Evolutionary conservation across 2,329 filamentous ascomycete species (phyloP).

Genomic region (Myriosclerotinia curreyana): DNA sequence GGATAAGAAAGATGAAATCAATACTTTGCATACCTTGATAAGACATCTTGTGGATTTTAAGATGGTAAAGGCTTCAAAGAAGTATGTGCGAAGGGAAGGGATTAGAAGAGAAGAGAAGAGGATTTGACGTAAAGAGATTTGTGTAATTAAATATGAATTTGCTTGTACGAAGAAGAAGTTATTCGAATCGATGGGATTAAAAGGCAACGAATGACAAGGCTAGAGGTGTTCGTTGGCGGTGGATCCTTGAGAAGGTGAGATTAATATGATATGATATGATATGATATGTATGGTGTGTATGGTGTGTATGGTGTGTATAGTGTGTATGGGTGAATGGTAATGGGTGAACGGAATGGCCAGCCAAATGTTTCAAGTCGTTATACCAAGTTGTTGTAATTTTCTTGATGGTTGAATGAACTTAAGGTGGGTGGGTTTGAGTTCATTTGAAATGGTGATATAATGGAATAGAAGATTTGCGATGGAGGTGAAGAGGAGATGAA

Average conservation of each 20-base stretch:
- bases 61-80: neutral
- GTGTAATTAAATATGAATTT: neutral
- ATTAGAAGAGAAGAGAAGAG: neutral
- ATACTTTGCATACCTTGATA: conserved; percentile 20
- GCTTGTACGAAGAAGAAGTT: neutral
- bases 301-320: too few species aligned
- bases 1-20: neutral
- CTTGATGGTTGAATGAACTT: too few species aligned
- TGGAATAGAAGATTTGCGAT: too few species aligned
- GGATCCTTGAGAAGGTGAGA: neutral
- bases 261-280: neutral
- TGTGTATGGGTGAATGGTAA: too few species aligned
- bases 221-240: conserved; percentile 4
- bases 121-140: too few species aligned
- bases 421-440: too few species aligned
- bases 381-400: too few species aligned
- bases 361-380: too few species aligned
- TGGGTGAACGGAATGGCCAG: too few species aligned
- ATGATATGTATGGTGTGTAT: too few species aligned
- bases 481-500: too few species aligned
- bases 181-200: neutral
- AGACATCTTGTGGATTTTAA: conserved; percentile 10
- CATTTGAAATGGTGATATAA: too few species aligned
- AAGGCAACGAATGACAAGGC: conserved; percentile 10
- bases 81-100: neutral